Evolutionary conservation across 2,329 filamentous ascomycete genomes (phyloP), one percentile per base, ranked within the genome.

Genomic region (Metarhizium guizhouense): DNA sequence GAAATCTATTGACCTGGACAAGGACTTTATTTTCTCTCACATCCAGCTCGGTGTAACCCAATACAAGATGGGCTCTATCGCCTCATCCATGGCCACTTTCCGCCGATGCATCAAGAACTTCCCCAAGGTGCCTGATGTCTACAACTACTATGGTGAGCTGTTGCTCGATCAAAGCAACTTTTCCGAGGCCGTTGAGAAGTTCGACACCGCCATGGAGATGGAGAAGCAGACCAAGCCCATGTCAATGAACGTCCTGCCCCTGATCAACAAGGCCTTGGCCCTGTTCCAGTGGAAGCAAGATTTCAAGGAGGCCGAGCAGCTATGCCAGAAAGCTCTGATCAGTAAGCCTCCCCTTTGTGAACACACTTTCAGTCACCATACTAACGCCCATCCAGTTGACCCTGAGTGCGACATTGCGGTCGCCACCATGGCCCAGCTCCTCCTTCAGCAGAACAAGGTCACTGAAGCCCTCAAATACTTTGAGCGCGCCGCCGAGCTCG

Each of bases 131-230:
- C 92, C 93, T 6, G 94, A 99, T 68, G 94, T 97, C 45, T 99
- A 97, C 81, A 99, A 99, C 81, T 99, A 99, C 82, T 97, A 96
- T 67, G 94, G 94, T 66, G 94, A 99, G 77, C 82, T 99, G 56
- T 81, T 99, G 56, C 85, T 99, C 54, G 94, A 99, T 77, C 94
- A 97, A 78, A 87, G 90, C 73, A 96, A 96, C 74, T 97, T 87
- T 74, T 80, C 89, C 57, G 93, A 99, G 71, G 94, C 94, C 30
- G 91, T 99, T 60, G 89, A 96, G 76, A 96, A 96, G 76, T 99
- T 99, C 67, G 94, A 99, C 71, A 94, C 86, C 30, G 94, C 94
- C n/a, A 92, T 97, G 62, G 92, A 97, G 69, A 93, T 97, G 87
- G 94, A 99, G 82, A 95, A 94, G 79, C 85, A 90, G 73, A 86